These are phyloP conservation scores for Venturia nashicola DNA, from an alignment of 2,329 filamentous ascomycete genomes.

Conservation along the genomic window DNA sequence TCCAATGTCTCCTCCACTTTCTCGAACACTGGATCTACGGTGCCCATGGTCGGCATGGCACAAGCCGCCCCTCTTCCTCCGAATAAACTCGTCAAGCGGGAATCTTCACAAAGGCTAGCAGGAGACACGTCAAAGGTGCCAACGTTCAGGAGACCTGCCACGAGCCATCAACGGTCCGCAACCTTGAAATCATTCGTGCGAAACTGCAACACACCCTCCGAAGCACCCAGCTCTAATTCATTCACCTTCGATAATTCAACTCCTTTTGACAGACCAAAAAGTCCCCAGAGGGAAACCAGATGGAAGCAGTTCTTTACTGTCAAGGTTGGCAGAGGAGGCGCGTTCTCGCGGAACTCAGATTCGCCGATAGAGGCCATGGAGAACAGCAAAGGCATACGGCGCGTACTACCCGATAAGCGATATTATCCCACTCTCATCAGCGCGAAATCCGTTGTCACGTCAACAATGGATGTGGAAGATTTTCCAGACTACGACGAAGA, in stretches of 20 bases:
- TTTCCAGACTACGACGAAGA: slow-evolving; percentile 25
- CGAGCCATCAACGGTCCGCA: slow-evolving; percentile 65
- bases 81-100: slow-evolving; percentile 70
- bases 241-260: background rate
- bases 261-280: background rate
- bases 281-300: slow-evolving; percentile 15
- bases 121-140: slow-evolving; percentile 42
- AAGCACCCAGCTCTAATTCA: background rate
- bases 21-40: slow-evolving; percentile 42
- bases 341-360: slow-evolving; percentile 27
- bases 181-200: slow-evolving; percentile 19
- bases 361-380: slow-evolving; percentile 18
- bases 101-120: slow-evolving; percentile 42
- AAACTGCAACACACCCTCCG: background rate
- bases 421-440: slow-evolving; percentile 37
- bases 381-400: slow-evolving; percentile 25
- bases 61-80: slow-evolving; percentile 36
- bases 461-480: slow-evolving; percentile 24
- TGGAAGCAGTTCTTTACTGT: slow-evolving; percentile 27
- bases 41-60: slow-evolving; percentile 44
- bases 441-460: slow-evolving; percentile 25
- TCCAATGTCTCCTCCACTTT: slow-evolving; percentile 45
- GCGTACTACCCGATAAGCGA: slow-evolving; percentile 31
- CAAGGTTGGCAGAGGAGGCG: slow-evolving; percentile 17
- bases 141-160: slow-evolving; percentile 59